Conservation (phyloP, 139 green algal genomes). For the Yamagishiella unicocca region DNA sequence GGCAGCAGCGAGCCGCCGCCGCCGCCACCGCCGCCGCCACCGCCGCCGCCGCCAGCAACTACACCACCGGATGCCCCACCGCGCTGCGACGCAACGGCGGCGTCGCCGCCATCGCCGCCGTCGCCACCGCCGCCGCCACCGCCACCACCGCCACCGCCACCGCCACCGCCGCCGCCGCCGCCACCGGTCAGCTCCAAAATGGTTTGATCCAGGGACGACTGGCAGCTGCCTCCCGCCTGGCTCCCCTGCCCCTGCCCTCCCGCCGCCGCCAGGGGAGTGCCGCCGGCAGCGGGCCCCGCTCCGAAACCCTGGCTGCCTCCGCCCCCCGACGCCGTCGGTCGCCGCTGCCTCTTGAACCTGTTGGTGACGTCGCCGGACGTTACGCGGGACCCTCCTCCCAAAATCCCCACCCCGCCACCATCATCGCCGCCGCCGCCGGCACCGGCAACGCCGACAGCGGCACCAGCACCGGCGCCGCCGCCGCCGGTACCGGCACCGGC, state of each 20-base stretch:
- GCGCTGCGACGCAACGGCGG: not conserved
- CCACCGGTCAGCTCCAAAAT: not conserved
- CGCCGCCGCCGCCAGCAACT: not conserved
- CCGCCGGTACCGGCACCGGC: not conserved
- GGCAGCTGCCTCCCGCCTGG: too few species aligned
- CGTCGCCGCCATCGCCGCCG: not conserved
- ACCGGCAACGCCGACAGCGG: not conserved
- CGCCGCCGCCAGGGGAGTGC: too few species aligned
- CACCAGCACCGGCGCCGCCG: not conserved
- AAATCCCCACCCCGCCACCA: too few species aligned
- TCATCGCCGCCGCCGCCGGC: too few species aligned
- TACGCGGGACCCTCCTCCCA: too few species aligned
- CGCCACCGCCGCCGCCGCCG: not conserved
- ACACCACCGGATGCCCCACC: not conserved
- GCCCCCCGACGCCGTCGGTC: too few species aligned
- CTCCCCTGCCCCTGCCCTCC: too few species aligned
- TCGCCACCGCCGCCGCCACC: not conserved
- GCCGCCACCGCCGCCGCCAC: not conserved
- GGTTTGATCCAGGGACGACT: not conserved
- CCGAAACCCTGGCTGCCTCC: too few species aligned
- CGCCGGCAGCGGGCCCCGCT: too few species aligned
- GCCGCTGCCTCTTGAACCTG: too few species aligned
- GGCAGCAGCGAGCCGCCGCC: conserved; percentile 52
- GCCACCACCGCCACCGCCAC: not conserved
- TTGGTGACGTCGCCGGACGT: too few species aligned